Percentiles rank a stretch among this genome's conserved stretches.
Evolutionary conservation across 345 rosid species (phyloP).

Genomic region (Adansonia digitata): DNA sequence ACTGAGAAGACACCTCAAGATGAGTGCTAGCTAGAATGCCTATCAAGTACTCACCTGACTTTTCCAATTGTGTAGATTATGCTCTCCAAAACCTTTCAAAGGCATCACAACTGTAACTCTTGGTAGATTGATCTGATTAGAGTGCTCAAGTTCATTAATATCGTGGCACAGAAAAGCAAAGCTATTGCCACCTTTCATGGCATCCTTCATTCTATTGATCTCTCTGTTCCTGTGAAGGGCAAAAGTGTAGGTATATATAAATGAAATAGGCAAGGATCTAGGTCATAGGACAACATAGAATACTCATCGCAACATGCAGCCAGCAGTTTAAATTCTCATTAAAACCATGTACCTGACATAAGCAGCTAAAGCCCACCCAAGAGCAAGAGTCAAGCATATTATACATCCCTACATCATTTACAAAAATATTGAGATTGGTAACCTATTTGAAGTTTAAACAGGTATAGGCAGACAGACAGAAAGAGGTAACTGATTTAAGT

Average conservation of each 20-base stretch:
- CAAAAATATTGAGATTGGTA: background rate
- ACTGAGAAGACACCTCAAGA: background rate
- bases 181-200: slow-evolving; percentile 76
- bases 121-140: slow-evolving; percentile 76
- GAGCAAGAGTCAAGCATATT: slow-evolving; percentile 77
- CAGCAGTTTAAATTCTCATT: background rate
- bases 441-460: background rate
- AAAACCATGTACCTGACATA: slow-evolving; percentile 65
- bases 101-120: slow-evolving; percentile 90
- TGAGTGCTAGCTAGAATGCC: background rate
- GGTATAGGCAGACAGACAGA: background rate
- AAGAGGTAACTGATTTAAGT: background rate
- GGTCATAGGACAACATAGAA: slow-evolving; percentile 1
- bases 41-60: slow-evolving; percentile 62
- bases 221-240: slow-evolving; percentile 62
- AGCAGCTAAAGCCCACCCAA: slow-evolving; percentile 91
- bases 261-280: slow-evolving; percentile 11
- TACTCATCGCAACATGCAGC: background rate
- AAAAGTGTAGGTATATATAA: background rate
- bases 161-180: slow-evolving; percentile 81
- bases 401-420: slow-evolving; percentile 59
- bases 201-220: slow-evolving; percentile 55
- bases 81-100: slow-evolving; percentile 95
- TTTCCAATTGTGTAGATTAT: slow-evolving; percentile 91
- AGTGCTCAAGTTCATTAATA: slow-evolving; percentile 79